A percentile compares a stretch with the other conserved stretches of the same genome.
Evolutionary conservation across 129 eudicot genomes (phyloP).

Genomic region (Artemisia tridentata): DNA sequence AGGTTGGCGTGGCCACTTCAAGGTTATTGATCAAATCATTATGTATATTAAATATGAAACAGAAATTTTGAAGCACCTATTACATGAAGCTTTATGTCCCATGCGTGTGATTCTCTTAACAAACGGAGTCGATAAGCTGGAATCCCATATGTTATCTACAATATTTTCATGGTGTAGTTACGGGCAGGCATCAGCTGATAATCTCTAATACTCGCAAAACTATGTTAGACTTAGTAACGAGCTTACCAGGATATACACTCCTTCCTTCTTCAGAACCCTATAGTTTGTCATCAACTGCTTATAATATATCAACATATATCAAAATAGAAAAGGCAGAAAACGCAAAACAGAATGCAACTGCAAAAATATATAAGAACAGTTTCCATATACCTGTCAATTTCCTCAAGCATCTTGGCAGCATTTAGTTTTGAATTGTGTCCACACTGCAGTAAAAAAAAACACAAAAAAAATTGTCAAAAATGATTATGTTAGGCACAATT

Average conservation of each 20-base stretch:
- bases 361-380: constrained; percentile 5
- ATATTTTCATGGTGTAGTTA: constrained; percentile 20
- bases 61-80: constrained; percentile 50
- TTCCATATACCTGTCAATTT: constrained; percentile 65
- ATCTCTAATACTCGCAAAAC: constrained; percentile 22
- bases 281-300: constrained; percentile 86
- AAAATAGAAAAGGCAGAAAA: constrained; percentile 40
- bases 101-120: constrained; percentile 58
- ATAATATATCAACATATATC: constrained; percentile 62
- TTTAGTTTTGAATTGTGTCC: constrained; percentile 70
- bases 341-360: constrained; percentile 14
- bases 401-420: constrained; percentile 86
- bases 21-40: too few species aligned
- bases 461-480: constrained; percentile 5
- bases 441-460: constrained; percentile 45
- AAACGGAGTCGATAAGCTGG: constrained; percentile 67
- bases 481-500: not conserved
- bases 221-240: constrained; percentile 5
- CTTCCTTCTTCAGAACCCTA: constrained; percentile 95
- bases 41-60: not conserved
- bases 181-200: constrained; percentile 22
- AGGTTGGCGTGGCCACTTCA: too few species aligned
- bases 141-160: constrained; percentile 86
- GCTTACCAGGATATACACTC: constrained; percentile 89
- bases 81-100: constrained; percentile 83